phyloP scores from a whole-genome alignment of 2,329 filamentous ascomycete species.

The Cordyceps cateniannulata region DNA sequence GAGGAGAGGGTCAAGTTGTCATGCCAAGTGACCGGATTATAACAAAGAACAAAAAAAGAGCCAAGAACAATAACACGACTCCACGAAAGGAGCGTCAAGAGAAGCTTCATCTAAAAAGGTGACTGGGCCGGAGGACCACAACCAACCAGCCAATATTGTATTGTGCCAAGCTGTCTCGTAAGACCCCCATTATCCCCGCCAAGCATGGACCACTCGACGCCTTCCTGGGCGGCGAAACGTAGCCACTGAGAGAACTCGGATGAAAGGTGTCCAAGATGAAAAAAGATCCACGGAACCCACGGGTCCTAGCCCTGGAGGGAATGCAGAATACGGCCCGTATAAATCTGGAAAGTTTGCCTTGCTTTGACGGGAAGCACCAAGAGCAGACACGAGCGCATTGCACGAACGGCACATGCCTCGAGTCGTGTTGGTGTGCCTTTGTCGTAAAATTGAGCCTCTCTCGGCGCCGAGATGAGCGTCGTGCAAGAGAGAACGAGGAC shows the following conservation, averaged over 20 bases:
- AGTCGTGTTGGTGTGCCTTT: neutral
- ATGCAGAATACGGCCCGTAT: neutral
- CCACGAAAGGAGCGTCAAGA: neutral
- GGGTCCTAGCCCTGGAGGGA: neutral
- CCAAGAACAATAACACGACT: neutral
- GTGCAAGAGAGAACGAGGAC: neutral
- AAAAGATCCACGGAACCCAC: neutral
- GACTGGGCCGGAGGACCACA: neutral
- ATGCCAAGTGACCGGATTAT: neutral
- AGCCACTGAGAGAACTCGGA: neutral
- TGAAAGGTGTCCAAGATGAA: neutral
- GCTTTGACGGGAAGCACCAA: too few relatives aligned
- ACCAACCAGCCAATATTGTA: constrained; percentile 1
- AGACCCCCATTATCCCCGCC: neutral
- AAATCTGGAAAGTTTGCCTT: neutral
- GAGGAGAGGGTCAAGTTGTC: neutral
- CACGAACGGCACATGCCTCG: neutral
- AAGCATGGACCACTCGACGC: neutral
- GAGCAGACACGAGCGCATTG: neutral
- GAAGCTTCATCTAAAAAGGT: neutral
- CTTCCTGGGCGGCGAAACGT: neutral
- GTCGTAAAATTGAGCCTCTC: neutral
- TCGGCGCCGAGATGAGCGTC: neutral
- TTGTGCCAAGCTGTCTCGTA: neutral
- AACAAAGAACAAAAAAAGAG: neutral